Percentiles rank a stretch among this genome's conserved stretches.
Conservation (phyloP, 2,329 filamentous ascomycete species). For the Colletotrichum sp. region DNA sequence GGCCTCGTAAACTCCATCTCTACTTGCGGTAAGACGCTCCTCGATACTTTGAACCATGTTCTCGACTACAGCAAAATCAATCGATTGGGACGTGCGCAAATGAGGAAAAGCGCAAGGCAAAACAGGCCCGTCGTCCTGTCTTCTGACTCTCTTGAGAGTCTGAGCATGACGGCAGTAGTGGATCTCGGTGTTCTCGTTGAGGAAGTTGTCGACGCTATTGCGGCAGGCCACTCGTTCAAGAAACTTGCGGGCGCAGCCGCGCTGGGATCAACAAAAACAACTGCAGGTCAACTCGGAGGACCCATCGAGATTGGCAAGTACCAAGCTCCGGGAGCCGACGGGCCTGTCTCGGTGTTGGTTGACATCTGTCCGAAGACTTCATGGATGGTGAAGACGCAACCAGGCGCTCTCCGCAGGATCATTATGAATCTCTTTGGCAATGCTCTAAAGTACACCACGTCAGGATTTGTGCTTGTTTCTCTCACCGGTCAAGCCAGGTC, state of each 20-base stretch:
- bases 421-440: constrained; percentile 70
- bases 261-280: background rate
- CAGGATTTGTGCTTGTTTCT: constrained; percentile 53
- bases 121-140: constrained; percentile 21
- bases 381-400: constrained; percentile 60
- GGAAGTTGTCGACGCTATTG: constrained; percentile 41
- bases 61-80: constrained; percentile 49
- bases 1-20: constrained; percentile 50
- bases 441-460: constrained; percentile 64
- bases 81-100: constrained; percentile 31
- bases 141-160: constrained; percentile 33
- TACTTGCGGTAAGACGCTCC: constrained; percentile 50
- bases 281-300: background rate
- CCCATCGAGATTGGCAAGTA: constrained; percentile 4
- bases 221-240: constrained; percentile 40
- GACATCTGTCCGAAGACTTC: constrained; percentile 49
- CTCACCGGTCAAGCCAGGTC: constrained; percentile 27
- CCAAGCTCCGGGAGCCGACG: constrained; percentile 25
- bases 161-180: constrained; percentile 34
- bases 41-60: constrained; percentile 56
- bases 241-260: background rate
- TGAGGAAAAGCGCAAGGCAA: constrained; percentile 23
- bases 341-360: constrained; percentile 50
- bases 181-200: constrained; percentile 37
- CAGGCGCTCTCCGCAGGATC: constrained; percentile 55